Evolutionary conservation across 345 rosid genomes (phyloP).

Genomic region (Euclidium syriacum): DNA sequence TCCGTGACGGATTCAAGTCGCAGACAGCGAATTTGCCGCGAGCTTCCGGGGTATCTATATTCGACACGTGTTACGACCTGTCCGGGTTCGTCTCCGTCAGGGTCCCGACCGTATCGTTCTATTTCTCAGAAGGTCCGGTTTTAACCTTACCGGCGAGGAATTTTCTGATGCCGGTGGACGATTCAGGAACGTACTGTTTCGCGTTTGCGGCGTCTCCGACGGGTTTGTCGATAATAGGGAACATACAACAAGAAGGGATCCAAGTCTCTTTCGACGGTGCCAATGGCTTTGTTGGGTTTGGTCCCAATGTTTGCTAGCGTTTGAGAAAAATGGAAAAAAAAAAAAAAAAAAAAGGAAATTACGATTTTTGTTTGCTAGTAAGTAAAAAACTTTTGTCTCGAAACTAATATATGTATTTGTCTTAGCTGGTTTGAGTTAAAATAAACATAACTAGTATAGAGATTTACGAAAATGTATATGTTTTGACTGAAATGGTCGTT

Average conservation of each 20-base stretch:
- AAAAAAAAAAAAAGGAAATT: background rate
- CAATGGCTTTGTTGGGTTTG: conserved; percentile 92
- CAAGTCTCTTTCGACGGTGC: conserved; percentile 91
- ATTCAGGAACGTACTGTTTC: conserved; percentile 78
- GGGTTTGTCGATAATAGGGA: conserved; percentile 84
- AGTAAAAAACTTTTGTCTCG: conserved; percentile 7
- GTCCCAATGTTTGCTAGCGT: conserved; percentile 72
- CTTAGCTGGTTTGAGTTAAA: conserved; percentile 17
- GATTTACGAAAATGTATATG: conserved; percentile 26
- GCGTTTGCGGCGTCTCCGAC: conserved; percentile 78
- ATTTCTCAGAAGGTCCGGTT: conserved; percentile 73
- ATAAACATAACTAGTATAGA: conserved; percentile 23
- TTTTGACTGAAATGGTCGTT: conserved; percentile 16
- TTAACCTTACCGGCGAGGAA: conserved; percentile 83
- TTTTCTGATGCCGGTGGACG: conserved; percentile 90
- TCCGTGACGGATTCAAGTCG: conserved; percentile 57
- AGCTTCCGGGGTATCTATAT: conserved; percentile 70
- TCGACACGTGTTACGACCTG: conserved; percentile 83
- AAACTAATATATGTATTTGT: conserved; percentile 15
- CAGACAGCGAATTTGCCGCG: conserved; percentile 78
- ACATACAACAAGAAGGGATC: conserved; percentile 95
- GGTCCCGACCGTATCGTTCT: conserved; percentile 88
- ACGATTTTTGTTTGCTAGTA: conserved; percentile 23
- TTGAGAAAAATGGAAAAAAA: background rate
- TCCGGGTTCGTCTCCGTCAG: conserved; percentile 71